Conservation (phyloP, 371 early-diverging fungal genomes). For the Lichtheimia ornata region DNA sequence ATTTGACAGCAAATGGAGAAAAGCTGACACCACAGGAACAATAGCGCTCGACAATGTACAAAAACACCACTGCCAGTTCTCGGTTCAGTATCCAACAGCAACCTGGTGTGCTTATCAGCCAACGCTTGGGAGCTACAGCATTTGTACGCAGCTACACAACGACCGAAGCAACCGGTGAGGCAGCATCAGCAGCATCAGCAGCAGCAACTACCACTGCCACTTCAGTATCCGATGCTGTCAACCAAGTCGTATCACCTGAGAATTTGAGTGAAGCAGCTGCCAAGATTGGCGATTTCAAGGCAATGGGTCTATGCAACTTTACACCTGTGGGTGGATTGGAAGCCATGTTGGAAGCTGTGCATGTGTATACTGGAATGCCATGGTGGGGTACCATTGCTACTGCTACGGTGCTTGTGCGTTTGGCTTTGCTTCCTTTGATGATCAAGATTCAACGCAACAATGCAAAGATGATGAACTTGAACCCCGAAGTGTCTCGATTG, state of each 20-base stretch:
- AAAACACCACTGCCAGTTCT: neutral
- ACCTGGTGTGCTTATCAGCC: neutral
- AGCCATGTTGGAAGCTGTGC: conserved; percentile 73
- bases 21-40: neutral
- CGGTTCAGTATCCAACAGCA: neutral
- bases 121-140: conserved; percentile 7
- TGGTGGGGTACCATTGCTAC: conserved; percentile 92
- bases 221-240: neutral
- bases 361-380: conserved; percentile 84
- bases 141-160: conserved; percentile 9
- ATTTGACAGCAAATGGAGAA: neutral
- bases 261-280: conserved; percentile 41
- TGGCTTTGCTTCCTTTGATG: conserved; percentile 74
- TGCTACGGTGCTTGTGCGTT: conserved; percentile 73
- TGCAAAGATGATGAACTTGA: conserved; percentile 73
- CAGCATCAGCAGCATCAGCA: neutral
- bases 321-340: conserved; percentile 83
- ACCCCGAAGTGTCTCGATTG: conserved; percentile 74
- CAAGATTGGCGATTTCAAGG: conserved; percentile 80
- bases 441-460: conserved; percentile 76
- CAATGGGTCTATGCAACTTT: conserved; percentile 74
- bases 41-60: neutral
- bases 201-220: neutral
- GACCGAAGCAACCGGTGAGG: neutral
- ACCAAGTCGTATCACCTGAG: conserved; percentile 1